A percentile compares a stretch with the other conserved stretches of the same genome.
Conservation (phyloP, 148 eudicot species). For the Rhododendron kiyosumense region DNA sequence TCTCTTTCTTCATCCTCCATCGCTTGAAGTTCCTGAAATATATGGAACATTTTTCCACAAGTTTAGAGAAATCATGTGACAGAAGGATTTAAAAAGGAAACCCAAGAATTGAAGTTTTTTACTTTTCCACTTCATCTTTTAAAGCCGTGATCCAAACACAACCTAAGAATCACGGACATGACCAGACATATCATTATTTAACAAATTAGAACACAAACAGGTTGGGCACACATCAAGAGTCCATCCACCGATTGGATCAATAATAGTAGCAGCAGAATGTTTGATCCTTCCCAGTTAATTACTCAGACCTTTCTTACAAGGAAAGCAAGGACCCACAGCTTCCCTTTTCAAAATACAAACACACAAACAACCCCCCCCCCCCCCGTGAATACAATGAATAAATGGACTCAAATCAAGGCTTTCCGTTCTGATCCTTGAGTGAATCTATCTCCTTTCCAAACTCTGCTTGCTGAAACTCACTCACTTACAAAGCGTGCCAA, state of each 20-base stretch:
- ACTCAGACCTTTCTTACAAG: too few species aligned
- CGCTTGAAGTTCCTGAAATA: constrained; percentile 59
- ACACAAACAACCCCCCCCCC: too few species aligned
- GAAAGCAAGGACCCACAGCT: too few species aligned
- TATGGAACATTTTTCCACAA: too few species aligned
- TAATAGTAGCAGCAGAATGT: not conserved
- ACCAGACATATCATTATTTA: not conserved
- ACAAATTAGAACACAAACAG: not conserved
- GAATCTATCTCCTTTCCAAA: too few species aligned
- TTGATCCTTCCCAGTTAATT: not conserved
- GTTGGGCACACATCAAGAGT: not conserved
- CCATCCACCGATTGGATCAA: not conserved
- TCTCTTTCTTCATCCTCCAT: constrained; percentile 44
- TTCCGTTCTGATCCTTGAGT: too few species aligned
- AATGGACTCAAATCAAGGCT: too few species aligned
- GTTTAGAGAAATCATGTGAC: not conserved
- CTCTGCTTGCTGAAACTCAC: too few species aligned
- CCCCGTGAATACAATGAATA: too few species aligned
- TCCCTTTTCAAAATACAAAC: too few species aligned
- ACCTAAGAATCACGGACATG: not conserved
- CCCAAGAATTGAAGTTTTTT: not conserved
- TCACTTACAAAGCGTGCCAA: too few species aligned
- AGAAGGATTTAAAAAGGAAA: not conserved
- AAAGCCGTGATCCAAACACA: not conserved
- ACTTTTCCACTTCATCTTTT: not conserved